Evolutionary conservation across 371 early-diverging fungal species (phyloP), one percentile per base, ranked within the genome.

Genomic region (Actinomortierella wolfii): DNA sequence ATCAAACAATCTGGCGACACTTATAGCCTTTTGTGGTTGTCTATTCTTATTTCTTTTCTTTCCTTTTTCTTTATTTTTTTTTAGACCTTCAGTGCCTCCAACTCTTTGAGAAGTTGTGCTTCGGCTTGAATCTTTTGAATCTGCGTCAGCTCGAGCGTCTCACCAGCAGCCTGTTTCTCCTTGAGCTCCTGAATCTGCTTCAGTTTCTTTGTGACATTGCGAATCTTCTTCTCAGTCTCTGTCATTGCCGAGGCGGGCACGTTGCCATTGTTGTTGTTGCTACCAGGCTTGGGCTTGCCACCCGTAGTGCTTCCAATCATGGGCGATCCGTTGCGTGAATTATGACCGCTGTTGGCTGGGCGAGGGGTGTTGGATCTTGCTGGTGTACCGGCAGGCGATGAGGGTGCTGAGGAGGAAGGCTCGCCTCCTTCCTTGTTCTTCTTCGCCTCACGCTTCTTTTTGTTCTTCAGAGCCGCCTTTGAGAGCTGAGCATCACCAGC

Each of bases 111-210:
- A 34, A 79, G 56, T 4, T 67, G 41, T 28, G 75, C 67, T 51
- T 79, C 79, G 11, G 75, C 74, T 7, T 70, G 57, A 18, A 79
- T 79, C 70, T 79, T 79, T 44, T 79, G 69, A 7, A 77, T 14
- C 61, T 97, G 98, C 49, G 93, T 92, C 61, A 85, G 76, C 73
- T 93, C 94, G 17, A 97, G 79, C 39, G 71, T 78, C 64, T 92
- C 94, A 28, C 97, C 97, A 4, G 81, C 80, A 8, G 79, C 81
- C 73, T 87, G 85, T 59, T 88, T 89, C 41, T 88, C 89, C 67
- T 91, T 91, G 47, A 97, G 79, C 44, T 90, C 93, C 42, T 81
- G 81, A 76, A 97, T 97, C 77, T 94, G 93, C 69, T 89, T 85
- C 59, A 97, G 77, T 78, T 97, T 97, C 83, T 94, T 95, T 59